A percentile compares a stretch with the other conserved stretches of the same genome.
Evolutionary conservation across 495 filamentous ascomycete genomes (phyloP).

Genomic region (Hypoxylon trugodes): DNA sequence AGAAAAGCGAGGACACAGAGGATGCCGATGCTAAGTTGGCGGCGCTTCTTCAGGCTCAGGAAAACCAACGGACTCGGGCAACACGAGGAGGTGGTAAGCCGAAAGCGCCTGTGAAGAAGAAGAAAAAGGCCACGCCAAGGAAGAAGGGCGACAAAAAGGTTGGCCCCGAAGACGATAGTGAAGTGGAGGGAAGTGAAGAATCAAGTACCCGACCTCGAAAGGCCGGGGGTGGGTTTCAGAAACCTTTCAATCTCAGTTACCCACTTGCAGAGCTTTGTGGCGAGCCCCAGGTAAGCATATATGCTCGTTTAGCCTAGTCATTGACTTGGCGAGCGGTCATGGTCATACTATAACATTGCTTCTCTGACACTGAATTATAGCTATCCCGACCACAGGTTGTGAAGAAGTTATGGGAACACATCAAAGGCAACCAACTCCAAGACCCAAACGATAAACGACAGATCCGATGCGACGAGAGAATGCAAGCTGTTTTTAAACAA

Average conservation of each 20-base stretch:
- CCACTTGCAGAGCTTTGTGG: conserved; percentile 61
- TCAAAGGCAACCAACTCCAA: conserved; percentile 86
- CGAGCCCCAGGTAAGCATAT: conserved; percentile 63
- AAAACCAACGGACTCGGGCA: conserved; percentile 75
- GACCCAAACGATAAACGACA: conserved; percentile 90
- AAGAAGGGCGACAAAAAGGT: conserved; percentile 81
- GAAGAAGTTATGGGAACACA: conserved; percentile 93
- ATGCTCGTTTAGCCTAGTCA: not conserved
- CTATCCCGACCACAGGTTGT: conserved; percentile 94
- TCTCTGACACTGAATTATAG: conserved; percentile 50
- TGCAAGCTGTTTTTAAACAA: conserved; percentile 90
- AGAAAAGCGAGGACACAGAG: conserved; percentile 50
- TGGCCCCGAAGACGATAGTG: conserved; percentile 80
- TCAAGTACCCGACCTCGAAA: conserved; percentile 59
- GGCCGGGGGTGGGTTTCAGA: conserved; percentile 60
- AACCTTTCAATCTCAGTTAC: conserved; percentile 61
- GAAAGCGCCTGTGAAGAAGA: conserved; percentile 71
- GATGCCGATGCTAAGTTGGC: conserved; percentile 89
- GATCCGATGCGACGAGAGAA: conserved; percentile 88
- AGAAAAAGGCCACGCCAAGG: conserved; percentile 57
- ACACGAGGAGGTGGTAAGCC: conserved; percentile 73
- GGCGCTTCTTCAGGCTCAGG: conserved; percentile 88
- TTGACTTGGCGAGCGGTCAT: not conserved
- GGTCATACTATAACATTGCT: not conserved
- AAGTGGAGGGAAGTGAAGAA: conserved; percentile 69